Base-by-base conservation (phyloP, 2,329 filamentous ascomycete genomes). In the Pyrenophora tritici-repentis region DNA sequence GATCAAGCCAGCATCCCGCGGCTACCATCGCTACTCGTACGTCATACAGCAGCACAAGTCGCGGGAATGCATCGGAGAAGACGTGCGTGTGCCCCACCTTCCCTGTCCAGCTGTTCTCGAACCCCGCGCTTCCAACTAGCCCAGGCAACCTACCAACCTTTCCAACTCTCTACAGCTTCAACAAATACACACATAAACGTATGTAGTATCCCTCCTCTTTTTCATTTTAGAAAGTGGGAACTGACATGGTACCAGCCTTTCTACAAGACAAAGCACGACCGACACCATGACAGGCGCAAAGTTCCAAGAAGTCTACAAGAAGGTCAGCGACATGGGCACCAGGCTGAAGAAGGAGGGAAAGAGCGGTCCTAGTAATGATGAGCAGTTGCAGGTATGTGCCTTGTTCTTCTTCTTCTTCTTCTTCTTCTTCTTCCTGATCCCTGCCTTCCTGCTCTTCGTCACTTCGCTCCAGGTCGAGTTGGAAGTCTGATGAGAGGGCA, bases 371-470 rank as follows among this genome's bases (percentile, higher is more conserved):
- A 64, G 50, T 51, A 70, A 73, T 42, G 67, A 69, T 24, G 67
- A 73, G 54, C 58, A 66, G 59, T 83, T 91, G 64, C 75, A 85
- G 67, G 81, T 77, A 69, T 31, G 65, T 29, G 35, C 17, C 38
- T 8, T 29, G 22, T 26, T 29, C 17, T 39, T 20, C 4, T 13
- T 18, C 38, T 18, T 17, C 2, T 17, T 26, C 20, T 22, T n/a
- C n/a, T n/a, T n/a, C n/a, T n/a, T n/a, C n/a, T n/a, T n/a, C n/a
- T n/a, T n/a, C n/a, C n/a, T n/a, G n/a, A n/a, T n/a, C n/a, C n/a
- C n/a, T n/a, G n/a, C n/a, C n/a, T n/a, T n/a, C n/a, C n/a, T n/a
- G n/a, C n/a, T n/a, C n/a, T n/a, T n/a, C n/a, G n/a, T n/a, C n/a
- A n/a, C n/a, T n/a, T n/a, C n/a, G n/a, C n/a, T n/a, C n/a, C n/a